These are phyloP conservation scores for Aspergillus funiculosus DNA, from an alignment of 495 filamentous ascomycete genomes.

Conservation along the genomic window DNA sequence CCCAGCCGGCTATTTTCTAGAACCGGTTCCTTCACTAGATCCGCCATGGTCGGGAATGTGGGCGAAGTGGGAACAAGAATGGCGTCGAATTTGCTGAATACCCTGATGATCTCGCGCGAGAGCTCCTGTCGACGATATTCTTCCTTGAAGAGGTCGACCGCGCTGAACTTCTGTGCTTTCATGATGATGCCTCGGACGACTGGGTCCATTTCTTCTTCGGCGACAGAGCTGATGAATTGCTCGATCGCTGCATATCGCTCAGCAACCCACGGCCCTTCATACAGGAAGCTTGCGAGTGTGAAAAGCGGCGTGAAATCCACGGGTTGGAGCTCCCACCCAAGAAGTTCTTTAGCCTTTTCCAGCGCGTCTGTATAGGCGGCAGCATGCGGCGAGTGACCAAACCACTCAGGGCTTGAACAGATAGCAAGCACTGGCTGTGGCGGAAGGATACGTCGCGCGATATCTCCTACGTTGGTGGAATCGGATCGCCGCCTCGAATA, in stretches of 20 bases:
- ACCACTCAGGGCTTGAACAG: slow-evolving; percentile 35
- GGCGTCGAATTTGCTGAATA: slow-evolving; percentile 43
- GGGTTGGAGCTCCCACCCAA: slow-evolving; percentile 40
- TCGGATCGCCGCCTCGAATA: slow-evolving; percentile 45
- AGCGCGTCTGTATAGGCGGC: slow-evolving; percentile 31
- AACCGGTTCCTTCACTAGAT: slow-evolving; percentile 53
- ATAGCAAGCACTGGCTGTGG: slow-evolving; percentile 33
- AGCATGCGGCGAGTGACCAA: slow-evolving; percentile 41
- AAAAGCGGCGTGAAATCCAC: slow-evolving; percentile 45
- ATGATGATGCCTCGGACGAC: slow-evolving; percentile 16
- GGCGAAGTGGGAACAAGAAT: slow-evolving; percentile 58
- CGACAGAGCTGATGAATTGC: slow-evolving; percentile 3
- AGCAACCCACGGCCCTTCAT: slow-evolving; percentile 20
- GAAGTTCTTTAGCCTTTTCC: slow-evolving; percentile 32
- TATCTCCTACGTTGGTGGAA: not conserved
- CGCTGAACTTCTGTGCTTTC: slow-evolving; percentile 15
- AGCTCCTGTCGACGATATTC: slow-evolving; percentile 17
- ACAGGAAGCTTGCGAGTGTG: slow-evolving; percentile 12
- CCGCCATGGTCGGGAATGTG: slow-evolving; percentile 51
- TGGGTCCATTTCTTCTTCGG: slow-evolving; percentile 13
- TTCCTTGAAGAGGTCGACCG: slow-evolving; percentile 11
- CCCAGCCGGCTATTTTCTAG: slow-evolving; percentile 50
- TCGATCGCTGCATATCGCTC: slow-evolving; percentile 19
- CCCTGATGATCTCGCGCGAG: slow-evolving; percentile 6
- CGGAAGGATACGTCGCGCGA: slow-evolving; percentile 47